Evolutionary conservation across 768 basidiomycete genomes (phyloP).

Genomic region (Phanerodontia chrysosporium): DNA sequence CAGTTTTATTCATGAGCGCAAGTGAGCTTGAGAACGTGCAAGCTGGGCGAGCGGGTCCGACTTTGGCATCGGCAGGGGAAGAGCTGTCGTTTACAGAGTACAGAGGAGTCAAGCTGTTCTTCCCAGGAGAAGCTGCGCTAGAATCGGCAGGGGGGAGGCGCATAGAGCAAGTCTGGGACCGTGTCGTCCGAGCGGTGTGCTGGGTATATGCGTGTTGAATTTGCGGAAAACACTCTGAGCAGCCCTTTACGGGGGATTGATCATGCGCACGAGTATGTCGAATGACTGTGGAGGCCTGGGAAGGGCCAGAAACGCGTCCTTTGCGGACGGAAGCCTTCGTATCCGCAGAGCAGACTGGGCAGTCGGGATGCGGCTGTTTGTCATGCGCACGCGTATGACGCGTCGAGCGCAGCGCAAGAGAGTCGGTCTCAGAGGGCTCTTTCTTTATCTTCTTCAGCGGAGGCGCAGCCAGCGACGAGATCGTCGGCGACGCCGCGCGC

Average conservation of each 20-base stretch:
- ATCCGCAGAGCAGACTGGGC: neutral
- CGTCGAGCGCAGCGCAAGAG: neutral
- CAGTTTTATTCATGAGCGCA: neutral
- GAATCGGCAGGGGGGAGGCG: no score
- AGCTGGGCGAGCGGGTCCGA: neutral
- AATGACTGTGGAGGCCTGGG: neutral
- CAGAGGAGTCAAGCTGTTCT: neutral
- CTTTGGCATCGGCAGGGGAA: neutral
- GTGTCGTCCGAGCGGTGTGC: neutral
- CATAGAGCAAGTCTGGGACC: neutral
- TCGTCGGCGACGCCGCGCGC: slow-evolving; percentile 12
- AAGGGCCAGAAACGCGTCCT: no score
- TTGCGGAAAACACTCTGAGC: neutral
- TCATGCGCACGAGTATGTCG: slow-evolving; percentile 18
- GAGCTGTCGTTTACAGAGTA: neutral
- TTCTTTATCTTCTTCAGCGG: slow-evolving; percentile 1
- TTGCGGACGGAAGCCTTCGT: no score
- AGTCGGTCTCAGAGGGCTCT: neutral
- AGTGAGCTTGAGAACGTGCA: neutral
- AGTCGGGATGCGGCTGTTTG: neutral
- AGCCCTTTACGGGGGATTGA: slow-evolving; percentile 8
- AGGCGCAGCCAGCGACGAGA: neutral
- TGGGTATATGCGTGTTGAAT: neutral
- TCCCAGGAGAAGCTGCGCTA: no score
- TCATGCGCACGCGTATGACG: neutral